A percentile compares a stretch with the other conserved stretches of the same genome.
Evolutionary conservation across 1,284 basidiomycete genomes (phyloP).

Genomic region (Melampsora larici-populina): DNA sequence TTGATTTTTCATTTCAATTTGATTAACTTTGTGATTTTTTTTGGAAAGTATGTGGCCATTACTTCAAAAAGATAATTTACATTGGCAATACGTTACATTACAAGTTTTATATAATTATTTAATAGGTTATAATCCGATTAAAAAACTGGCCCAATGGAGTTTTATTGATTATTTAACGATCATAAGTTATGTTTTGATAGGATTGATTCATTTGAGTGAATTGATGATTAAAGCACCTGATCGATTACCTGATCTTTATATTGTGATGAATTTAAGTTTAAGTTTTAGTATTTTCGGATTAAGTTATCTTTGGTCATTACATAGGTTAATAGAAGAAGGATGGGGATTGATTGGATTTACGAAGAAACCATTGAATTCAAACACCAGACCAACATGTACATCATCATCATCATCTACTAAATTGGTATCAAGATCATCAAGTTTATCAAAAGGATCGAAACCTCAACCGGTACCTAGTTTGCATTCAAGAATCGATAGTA

Average conservation of each 20-base stretch:
- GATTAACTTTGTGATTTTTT: constrained; percentile 2
- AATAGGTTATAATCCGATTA: constrained; percentile 63
- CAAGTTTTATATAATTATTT: constrained; percentile 74
- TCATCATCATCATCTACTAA: not conserved
- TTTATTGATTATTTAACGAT: constrained; percentile 63
- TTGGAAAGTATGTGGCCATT: constrained; percentile 81
- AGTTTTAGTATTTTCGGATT: constrained; percentile 72
- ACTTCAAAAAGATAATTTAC: constrained; percentile 73
- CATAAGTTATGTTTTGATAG: constrained; percentile 63
- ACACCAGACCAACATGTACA: not conserved
- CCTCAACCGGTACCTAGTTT: not conserved
- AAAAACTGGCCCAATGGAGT: constrained; percentile 55
- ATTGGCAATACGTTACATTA: constrained; percentile 67
- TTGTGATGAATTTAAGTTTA: constrained; percentile 79
- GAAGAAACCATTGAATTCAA: not conserved
- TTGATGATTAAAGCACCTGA: constrained; percentile 63
- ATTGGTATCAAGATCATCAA: too few species aligned
- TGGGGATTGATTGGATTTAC: constrained; percentile 44
- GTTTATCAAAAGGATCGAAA: not conserved
- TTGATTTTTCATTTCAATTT: not conserved
- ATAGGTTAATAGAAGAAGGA: constrained; percentile 51
- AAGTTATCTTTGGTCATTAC: constrained; percentile 55
- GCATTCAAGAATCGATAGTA: not conserved
- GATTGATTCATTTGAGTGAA: constrained; percentile 66
- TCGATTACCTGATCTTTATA: constrained; percentile 78